A percentile compares a stretch with the other conserved stretches of the same genome.
Conservation (phyloP, 2,329 filamentous ascomycete species). For the Leptographium procerum region DNA sequence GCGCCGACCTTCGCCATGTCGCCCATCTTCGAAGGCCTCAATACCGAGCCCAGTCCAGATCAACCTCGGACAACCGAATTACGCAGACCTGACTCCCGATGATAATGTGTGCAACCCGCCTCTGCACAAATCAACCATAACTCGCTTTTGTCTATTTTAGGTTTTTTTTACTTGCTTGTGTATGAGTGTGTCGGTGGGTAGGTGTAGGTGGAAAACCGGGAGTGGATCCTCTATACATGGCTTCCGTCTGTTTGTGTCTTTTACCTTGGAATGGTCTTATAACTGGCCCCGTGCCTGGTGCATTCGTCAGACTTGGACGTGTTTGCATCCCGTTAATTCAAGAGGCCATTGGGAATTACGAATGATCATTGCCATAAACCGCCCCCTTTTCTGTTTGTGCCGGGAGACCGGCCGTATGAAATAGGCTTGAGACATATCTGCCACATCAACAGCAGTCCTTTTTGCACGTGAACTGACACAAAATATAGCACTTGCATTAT, state of each 20-base stretch:
- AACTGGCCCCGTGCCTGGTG: conserved; percentile 1
- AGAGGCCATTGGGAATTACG: conserved; percentile 7
- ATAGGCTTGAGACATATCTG: not conserved
- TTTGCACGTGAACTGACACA: not conserved
- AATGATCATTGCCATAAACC: conserved; percentile 2
- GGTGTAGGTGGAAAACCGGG: conserved; percentile 3
- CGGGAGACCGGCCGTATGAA: too few relatives aligned
- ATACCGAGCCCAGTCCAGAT: not conserved
- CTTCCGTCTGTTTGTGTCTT: conserved; percentile 2
- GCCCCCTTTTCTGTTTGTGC: not conserved
- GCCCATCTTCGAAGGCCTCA: not conserved
- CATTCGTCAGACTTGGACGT: not conserved
- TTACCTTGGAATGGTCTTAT: conserved; percentile 7
- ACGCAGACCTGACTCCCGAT: not conserved
- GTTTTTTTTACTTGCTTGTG: conserved; percentile 2
- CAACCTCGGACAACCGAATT: conserved; percentile 3
- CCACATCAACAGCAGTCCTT: not conserved
- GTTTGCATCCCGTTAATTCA: conserved; percentile 7
- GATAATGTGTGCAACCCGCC: not conserved
- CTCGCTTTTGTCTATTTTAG: conserved; percentile 2
- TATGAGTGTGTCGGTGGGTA: conserved; percentile 2
- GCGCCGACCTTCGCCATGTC: not conserved
- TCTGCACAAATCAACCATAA: not conserved
- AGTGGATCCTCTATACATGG: not conserved
- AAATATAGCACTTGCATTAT: not conserved